Base-by-base conservation (phyloP, 495 filamentous ascomycete species). In the Trichoderma reesei region DNA sequence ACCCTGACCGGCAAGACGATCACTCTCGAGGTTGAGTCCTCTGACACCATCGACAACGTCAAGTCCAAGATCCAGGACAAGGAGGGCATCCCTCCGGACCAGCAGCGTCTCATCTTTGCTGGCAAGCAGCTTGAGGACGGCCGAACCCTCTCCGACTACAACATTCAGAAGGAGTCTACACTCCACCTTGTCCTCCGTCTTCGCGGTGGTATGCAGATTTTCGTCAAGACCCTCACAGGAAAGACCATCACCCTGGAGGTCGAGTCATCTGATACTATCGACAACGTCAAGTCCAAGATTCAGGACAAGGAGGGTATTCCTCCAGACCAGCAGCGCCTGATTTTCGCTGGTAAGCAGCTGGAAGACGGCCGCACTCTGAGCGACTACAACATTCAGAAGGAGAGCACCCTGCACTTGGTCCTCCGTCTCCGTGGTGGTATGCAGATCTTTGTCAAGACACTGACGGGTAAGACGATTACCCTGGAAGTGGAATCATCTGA, bases 241-340 rank as follows among this genome's bases (percentile, higher is more conserved):
- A 96, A 96, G 84, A 96, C 91, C 0, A 96, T 96, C 72, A 96
- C 92, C 10, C 74, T 96, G 31, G 91, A 96, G 70, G 92, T 96
- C 18, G 91, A 96, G 73, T 88, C 84, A 2, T 91, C 88, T 2
- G 92, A 96, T 68, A 96, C 91, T 9, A 96, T 96, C 67, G 92
- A 96, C 74, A 96, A 96, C 66, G 92, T 96, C 6, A 96, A 96
- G 81, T 82, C 79, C 3, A 96, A 96, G 83, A 96, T 96, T 64
- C 92, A 96, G 74, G 91, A 98, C 79, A 98, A 98, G 88, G 94
- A 98, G 81, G 95, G 94, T 68, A 98, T 98, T 67, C 95, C 95
- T 63, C 94, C 94, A 20, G 94, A 98, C 79, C 94, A 98, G 77
- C 95, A 98, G 81, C 95, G 94, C 70, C 83, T 98, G 69, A 98